Evolutionary conservation across 768 basidiomycete species (phyloP).

Genomic region (Strobilomyces dryophilus): DNA sequence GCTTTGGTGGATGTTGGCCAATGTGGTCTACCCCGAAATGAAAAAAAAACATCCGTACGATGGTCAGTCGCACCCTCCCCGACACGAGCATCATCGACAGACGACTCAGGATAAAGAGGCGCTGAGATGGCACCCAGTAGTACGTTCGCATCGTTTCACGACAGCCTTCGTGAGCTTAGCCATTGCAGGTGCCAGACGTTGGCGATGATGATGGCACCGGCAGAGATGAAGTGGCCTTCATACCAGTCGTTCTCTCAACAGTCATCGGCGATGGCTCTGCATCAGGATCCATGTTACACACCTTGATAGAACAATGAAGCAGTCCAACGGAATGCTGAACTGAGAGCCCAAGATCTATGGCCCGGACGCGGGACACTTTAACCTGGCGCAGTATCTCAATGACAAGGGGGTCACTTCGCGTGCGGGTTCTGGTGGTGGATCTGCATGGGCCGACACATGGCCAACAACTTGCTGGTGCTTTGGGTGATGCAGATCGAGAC

Average conservation of each 20-base stretch:
- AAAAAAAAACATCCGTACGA: conserved; percentile 4
- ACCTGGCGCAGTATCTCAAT: conserved; percentile 28
- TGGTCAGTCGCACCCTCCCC: neutral
- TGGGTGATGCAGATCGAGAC: conserved; percentile 21
- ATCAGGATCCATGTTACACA: neutral
- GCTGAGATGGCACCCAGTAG: conserved; percentile 6
- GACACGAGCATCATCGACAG: no score
- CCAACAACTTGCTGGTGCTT: conserved; percentile 30
- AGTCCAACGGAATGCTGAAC: conserved; percentile 30
- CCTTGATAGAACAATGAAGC: neutral
- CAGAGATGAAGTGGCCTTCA: conserved; percentile 20
- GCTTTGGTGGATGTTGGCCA: conserved; percentile 22
- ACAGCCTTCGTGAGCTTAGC: neutral
- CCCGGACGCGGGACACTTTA: conserved; percentile 38
- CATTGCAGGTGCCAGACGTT: conserved; percentile 22
- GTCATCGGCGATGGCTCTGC: conserved; percentile 1
- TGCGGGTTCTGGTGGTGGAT: conserved; percentile 13
- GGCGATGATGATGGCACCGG: conserved; percentile 11
- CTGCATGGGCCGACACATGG: conserved; percentile 34
- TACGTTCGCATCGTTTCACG: neutral
- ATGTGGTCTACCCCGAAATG: conserved; percentile 25
- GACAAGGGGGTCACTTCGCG: conserved; percentile 3
- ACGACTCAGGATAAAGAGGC: conserved; percentile 2
- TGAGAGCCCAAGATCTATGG: conserved; percentile 41
- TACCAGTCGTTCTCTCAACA: conserved; percentile 20